Evolutionary conservation across 306 rosid species (phyloP).

Genomic region (Cucurbita pepo): DNA sequence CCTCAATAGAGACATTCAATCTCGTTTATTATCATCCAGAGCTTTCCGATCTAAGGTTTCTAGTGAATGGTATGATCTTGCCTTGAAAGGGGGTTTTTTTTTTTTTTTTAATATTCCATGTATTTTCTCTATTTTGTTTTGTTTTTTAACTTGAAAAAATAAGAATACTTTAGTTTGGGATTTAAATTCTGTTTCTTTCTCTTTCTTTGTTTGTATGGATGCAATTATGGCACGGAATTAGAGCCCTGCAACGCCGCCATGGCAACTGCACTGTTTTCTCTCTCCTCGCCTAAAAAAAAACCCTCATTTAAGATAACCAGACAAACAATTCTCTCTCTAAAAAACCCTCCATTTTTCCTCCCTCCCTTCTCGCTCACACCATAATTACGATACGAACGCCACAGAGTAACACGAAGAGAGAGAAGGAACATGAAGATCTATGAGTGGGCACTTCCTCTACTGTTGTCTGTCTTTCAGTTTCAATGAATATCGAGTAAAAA

Average conservation of each 20-base stretch:
- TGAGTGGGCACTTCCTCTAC: slow-evolving; percentile 11
- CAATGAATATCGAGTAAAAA: slow-evolving; percentile 5
- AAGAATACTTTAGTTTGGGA: background rate
- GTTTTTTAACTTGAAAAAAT: background rate
- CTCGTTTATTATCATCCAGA: too few species aligned
- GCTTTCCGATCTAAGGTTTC: too few species aligned
- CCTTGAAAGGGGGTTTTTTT: background rate
- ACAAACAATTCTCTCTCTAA: background rate
- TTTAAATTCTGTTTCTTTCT: slow-evolving; percentile 11
- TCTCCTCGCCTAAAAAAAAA: background rate
- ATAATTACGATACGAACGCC: background rate
- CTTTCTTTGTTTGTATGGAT: slow-evolving; percentile 18
- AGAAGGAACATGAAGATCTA: slow-evolving; percentile 4
- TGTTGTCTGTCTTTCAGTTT: slow-evolving; percentile 10
- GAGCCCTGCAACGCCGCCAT: slow-evolving; percentile 99
- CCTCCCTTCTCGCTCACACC: background rate
- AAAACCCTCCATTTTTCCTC: background rate
- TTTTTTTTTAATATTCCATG: background rate
- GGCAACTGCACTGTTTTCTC: slow-evolving; percentile 37
- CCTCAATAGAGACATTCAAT: too few species aligned
- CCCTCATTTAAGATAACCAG: slow-evolving; percentile 3
- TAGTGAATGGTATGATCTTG: background rate
- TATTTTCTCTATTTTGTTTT: background rate
- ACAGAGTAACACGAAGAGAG: background rate
- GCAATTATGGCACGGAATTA: slow-evolving; percentile 79